Conservation (phyloP, 768 basidiomycete genomes). For the Mrakia blollopis region DNA sequence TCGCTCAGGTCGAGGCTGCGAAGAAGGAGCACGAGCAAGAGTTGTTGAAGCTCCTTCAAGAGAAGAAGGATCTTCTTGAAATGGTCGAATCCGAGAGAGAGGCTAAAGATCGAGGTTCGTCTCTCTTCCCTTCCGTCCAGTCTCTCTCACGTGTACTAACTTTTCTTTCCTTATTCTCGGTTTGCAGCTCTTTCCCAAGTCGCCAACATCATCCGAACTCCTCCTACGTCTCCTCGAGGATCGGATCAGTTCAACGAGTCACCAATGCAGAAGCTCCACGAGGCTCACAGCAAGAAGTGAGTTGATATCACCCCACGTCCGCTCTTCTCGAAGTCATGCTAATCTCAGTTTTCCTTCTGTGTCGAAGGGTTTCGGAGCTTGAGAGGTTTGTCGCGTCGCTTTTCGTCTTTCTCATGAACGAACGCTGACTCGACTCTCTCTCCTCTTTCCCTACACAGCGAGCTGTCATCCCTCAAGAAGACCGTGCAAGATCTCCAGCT, state of each 20-base stretch:
- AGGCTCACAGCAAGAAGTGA: constrained; percentile 29
- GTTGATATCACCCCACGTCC: not conserved
- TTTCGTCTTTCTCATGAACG: not conserved
- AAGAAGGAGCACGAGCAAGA: not conserved
- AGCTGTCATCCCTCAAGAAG: constrained; percentile 3
- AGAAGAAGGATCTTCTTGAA: not conserved
- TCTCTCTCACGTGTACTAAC: not conserved
- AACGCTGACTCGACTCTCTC: not conserved
- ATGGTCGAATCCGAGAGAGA: constrained; percentile 25
- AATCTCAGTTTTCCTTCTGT: not conserved
- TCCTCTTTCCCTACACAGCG: not conserved
- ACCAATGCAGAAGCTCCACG: constrained; percentile 21
- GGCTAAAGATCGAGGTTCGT: constrained; percentile 25
- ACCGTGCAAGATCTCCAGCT: not conserved
- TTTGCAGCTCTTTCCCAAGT: constrained; percentile 13
- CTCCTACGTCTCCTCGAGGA: constrained; percentile 11
- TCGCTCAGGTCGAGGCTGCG: constrained; percentile 16
- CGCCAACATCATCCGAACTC: constrained; percentile 5
- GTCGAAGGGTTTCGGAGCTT: constrained; percentile 19
- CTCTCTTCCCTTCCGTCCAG: too few species aligned
- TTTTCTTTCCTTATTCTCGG: not conserved
- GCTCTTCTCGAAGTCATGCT: not conserved
- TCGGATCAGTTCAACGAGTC: constrained; percentile 9
- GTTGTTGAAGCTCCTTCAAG: not conserved
- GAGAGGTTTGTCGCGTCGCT: constrained; percentile 18